A percentile compares a stretch with the other conserved stretches of the same genome.
These are phyloP conservation scores for Jamesozyma rosinii DNA, from an alignment of 805 yeast species.

Conservation along the genomic window DNA sequence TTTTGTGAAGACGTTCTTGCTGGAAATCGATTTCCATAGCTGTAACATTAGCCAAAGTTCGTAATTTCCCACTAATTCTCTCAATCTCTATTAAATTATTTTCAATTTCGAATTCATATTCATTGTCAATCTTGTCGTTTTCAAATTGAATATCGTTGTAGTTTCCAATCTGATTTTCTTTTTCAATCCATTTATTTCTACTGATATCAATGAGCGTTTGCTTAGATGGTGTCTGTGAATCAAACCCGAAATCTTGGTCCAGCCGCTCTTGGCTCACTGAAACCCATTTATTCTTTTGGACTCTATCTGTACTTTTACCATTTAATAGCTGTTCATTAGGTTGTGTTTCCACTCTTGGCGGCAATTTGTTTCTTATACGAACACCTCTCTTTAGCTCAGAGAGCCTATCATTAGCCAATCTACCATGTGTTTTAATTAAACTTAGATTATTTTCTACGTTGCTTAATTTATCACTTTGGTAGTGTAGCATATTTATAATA, in stretches of 20 bases:
- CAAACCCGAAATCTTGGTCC: background rate
- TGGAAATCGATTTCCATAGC: conserved; percentile 73
- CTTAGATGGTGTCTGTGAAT: background rate
- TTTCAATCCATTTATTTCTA: background rate
- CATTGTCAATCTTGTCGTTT: conserved; percentile 86
- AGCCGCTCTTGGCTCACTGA: background rate
- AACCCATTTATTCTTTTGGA: background rate
- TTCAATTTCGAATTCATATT: conserved; percentile 78
- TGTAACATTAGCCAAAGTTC: conserved; percentile 59
- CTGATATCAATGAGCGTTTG: background rate
- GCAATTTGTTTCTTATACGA: background rate
- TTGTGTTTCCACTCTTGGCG: background rate
- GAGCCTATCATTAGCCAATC: background rate
- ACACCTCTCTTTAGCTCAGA: background rate
- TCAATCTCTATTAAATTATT: conserved; percentile 71
- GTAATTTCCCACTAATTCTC: conserved; percentile 57
- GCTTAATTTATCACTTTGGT: conserved; percentile 77
- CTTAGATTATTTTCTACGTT: conserved; percentile 68
- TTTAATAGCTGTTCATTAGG: background rate
- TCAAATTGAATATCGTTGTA: conserved; percentile 72
- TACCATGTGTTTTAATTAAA: conserved; percentile 35
- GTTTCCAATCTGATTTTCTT: conserved; percentile 32
- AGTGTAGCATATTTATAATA: conserved; percentile 81
- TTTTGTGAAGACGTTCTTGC: conserved; percentile 56
- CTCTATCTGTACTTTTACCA: background rate